Evolutionary conservation across 192 early-diverging fungal genomes (phyloP).

Genomic region (Podila horticola): DNA sequence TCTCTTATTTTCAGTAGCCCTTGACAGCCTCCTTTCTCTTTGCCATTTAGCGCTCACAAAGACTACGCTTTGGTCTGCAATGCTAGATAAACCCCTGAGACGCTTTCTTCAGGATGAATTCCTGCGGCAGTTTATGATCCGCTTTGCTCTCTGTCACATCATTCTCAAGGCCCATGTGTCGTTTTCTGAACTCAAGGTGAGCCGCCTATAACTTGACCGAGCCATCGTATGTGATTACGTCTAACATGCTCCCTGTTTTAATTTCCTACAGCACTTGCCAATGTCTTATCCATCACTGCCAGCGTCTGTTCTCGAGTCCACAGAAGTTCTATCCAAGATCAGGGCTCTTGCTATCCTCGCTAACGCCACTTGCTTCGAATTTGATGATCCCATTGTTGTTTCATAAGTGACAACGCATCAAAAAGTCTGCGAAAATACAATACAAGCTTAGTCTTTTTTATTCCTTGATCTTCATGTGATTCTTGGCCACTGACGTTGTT

Average conservation of each 20-base stretch:
- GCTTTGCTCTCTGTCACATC: conserved; percentile 80
- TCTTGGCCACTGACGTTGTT: conserved; percentile 87
- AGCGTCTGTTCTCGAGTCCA: conserved; percentile 62
- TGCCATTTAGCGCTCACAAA: background rate
- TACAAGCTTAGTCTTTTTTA: background rate
- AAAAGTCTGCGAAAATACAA: background rate
- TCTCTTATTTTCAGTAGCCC: background rate
- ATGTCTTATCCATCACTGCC: conserved; percentile 72
- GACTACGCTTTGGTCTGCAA: background rate
- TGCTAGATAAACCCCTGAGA: conserved; percentile 55
- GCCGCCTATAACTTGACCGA: background rate
- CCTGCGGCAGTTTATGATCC: conserved; percentile 87
- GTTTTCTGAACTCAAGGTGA: conserved; percentile 69
- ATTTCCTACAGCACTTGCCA: conserved; percentile 68
- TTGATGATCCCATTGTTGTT: conserved; percentile 21
- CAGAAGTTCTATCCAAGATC: conserved; percentile 70
- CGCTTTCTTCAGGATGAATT: conserved; percentile 93
- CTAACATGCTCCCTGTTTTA: background rate
- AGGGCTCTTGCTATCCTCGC: conserved; percentile 57
- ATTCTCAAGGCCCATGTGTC: conserved; percentile 74
- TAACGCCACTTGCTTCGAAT: conserved; percentile 61
- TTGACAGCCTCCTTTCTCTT: background rate
- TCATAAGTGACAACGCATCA: background rate
- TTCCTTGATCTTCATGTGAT: background rate
- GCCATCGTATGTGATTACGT: background rate